Conservation (phyloP, 768 basidiomycete genomes). For the Amanita thiersii region DNA sequence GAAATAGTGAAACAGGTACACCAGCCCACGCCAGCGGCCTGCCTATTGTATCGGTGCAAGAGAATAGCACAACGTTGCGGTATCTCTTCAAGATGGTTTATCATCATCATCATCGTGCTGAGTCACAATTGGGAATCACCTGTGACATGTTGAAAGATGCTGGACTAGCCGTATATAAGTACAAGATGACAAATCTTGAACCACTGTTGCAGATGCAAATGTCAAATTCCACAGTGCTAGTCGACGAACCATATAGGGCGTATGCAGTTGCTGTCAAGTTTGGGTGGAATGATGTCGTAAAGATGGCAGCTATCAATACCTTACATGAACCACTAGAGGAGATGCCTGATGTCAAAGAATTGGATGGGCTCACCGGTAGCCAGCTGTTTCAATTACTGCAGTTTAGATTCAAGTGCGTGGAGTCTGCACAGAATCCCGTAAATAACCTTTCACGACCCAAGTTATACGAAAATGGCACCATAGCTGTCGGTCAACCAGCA, state of each 20-base stretch:
- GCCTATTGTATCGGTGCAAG: background rate
- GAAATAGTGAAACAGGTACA: constrained; percentile 1
- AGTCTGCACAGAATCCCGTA: too few relatives aligned
- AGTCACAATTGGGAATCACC: background rate
- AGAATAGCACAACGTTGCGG: constrained; percentile 1
- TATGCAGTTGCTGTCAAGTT: background rate
- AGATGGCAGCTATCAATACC: background rate
- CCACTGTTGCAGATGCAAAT: background rate
- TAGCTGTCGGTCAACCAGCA: too few relatives aligned
- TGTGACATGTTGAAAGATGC: too few relatives aligned
- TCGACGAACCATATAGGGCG: background rate
- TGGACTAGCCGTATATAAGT: background rate
- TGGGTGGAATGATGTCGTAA: background rate
- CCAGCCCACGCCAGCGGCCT: too few relatives aligned
- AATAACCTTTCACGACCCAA: too few relatives aligned
- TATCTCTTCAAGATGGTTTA: constrained; percentile 1
- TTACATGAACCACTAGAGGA: background rate
- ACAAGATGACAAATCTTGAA: background rate
- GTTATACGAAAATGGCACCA: too few relatives aligned
- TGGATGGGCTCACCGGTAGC: background rate
- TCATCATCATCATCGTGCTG: background rate
- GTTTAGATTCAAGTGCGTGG: background rate
- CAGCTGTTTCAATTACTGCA: background rate
- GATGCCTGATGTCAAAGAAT: background rate
- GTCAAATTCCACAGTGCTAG: background rate